These are phyloP conservation scores for Citrus reticulata DNA, from an alignment of 345 rosid genomes.

Conservation along the genomic window DNA sequence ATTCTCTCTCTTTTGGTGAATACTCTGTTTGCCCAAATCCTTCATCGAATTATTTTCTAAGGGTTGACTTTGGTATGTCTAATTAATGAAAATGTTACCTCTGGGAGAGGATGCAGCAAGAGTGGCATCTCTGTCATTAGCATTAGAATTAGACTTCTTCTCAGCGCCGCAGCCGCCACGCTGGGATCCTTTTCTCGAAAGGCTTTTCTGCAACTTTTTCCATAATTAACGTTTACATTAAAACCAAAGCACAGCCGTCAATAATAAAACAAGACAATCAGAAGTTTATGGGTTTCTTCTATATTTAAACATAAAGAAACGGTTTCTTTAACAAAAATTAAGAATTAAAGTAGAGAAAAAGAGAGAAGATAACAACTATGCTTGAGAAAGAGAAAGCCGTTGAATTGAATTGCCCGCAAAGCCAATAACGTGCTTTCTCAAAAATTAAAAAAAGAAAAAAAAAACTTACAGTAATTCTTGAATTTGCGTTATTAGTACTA, in stretches of 20 bases:
- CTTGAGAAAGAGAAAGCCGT: constrained; percentile 14
- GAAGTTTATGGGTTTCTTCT: background rate
- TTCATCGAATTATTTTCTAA: fast-evolving
- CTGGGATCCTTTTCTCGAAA: constrained; percentile 67
- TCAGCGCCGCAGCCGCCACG: constrained; percentile 44
- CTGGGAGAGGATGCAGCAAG: constrained; percentile 52
- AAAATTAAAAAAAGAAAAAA: background rate
- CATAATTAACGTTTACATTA: background rate
- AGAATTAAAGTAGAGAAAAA: too few relatives aligned
- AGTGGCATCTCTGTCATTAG: constrained; percentile 39
- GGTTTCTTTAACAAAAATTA: background rate
- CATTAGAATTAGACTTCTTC: constrained; percentile 39
- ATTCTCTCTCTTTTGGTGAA: too few relatives aligned
- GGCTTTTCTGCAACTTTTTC: constrained; percentile 63
- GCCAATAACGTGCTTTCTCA: constrained; percentile 5
- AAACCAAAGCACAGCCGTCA: background rate
- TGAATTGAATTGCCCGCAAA: constrained; percentile 13
- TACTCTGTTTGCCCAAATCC: too few relatives aligned
- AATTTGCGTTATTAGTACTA: constrained; percentile 22
- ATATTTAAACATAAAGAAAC: background rate
- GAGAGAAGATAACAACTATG: background rate
- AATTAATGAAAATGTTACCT: constrained; percentile 37
- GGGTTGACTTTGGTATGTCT: background rate
- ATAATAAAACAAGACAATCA: background rate
- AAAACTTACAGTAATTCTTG: constrained; percentile 49